A percentile compares a stretch with the other conserved stretches of the same genome.
phyloP scores from a whole-genome alignment of 2,329 filamentous ascomycete genomes.

The Periconia macrospinosa region DNA sequence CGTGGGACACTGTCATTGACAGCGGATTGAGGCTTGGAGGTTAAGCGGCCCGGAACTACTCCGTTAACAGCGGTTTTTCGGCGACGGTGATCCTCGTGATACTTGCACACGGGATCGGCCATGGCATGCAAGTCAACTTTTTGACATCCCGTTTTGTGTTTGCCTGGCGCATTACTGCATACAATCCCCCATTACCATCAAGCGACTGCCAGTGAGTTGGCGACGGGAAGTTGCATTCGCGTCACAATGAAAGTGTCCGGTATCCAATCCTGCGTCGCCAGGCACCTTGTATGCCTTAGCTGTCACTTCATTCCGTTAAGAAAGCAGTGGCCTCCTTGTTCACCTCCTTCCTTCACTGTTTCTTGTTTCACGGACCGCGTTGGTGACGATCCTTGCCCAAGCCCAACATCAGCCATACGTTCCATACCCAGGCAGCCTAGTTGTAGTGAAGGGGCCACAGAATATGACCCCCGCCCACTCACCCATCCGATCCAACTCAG shows the following conservation, averaged over 20 bases:
- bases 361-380: constrained; percentile 31
- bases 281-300: constrained; percentile 33
- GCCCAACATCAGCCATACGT: constrained; percentile 17
- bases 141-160: constrained; percentile 27
- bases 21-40: constrained; percentile 19
- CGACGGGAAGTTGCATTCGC: constrained; percentile 31
- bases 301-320: constrained; percentile 35
- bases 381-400: constrained; percentile 28
- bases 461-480: constrained; percentile 36
- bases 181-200: constrained; percentile 19
- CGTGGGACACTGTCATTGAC: constrained; percentile 21
- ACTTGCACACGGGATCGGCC: background rate
- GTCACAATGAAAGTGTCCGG: constrained; percentile 34
- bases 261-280: constrained; percentile 23
- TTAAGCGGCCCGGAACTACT: constrained; percentile 12
- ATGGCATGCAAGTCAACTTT: constrained; percentile 8
- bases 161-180: constrained; percentile 12
- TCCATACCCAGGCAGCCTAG: constrained; percentile 3
- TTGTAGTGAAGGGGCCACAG: constrained; percentile 11
- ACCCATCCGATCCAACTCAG: constrained; percentile 23
- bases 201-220: constrained; percentile 34
- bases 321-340: constrained; percentile 17
- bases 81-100: constrained; percentile 10
- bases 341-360: constrained; percentile 18
- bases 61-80: constrained; percentile 2